Evolutionary conservation across 768 basidiomycete species (phyloP), one percentile per base, ranked within the genome.

Genomic region (Lepiota brunneoincarnata): DNA sequence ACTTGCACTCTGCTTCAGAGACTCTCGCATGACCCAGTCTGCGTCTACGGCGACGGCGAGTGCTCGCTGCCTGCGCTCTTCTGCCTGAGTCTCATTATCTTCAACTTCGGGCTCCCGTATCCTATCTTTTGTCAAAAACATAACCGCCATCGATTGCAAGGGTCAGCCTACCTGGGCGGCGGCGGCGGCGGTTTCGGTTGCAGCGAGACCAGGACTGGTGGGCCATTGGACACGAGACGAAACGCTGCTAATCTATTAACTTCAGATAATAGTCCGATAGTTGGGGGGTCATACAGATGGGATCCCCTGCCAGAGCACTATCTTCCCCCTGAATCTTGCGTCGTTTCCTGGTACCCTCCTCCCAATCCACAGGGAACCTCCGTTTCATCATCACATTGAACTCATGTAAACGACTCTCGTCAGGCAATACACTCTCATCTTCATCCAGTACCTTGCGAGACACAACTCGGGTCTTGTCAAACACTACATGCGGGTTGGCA

Each of bases 61-160:
- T 1, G 82, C 73, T 18, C 65, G 72, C 49, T 61, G 61, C 56
- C 62, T 64, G 44, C 83, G 77, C 47, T 70, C 61, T 40, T 69
- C 58, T n/a, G 81, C 81, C 58, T 75, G 69, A 12, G 34, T 58
- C 44, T 69, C 64, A 44, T 63, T 71, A 57, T 84, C 83, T 59
- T 84, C 83, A 4, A 60, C 69, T 26, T 76, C 77, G 0, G 81
- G 82, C 51, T 74, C 78, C 38, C 69, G 72, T 20, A 72, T 74
- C 58, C 80, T 49, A n/a, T 18, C 10, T 28, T 49, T 4, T 10
- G 50, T 54, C 36, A 54, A 51, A 12, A 44, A 2, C 5, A 43
- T 24, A 43, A 18, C 11, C 18, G 3, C 15, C n/a, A 12, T 6
- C n/a, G 20, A 14, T 20, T 12, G 11, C 4, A 20, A 21, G 14